Evolutionary conservation across 1,284 basidiomycete genomes (phyloP).

Genomic region (Ustilago nuda): DNA sequence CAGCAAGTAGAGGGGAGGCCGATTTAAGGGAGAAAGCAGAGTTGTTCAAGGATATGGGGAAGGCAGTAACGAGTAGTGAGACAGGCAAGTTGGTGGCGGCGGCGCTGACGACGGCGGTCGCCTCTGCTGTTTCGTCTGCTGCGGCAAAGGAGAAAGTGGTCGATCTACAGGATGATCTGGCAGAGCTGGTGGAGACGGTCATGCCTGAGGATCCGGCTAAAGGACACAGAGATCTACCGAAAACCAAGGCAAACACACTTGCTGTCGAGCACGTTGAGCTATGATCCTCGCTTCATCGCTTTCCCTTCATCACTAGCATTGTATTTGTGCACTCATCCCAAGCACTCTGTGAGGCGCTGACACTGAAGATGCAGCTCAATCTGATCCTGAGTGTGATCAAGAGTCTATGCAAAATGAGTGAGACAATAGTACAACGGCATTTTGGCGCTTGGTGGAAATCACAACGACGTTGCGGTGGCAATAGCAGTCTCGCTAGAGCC

Average conservation of each 20-base stretch:
- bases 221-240: slow-evolving; percentile 7
- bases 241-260: slow-evolving; percentile 25
- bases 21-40: slow-evolving; percentile 44
- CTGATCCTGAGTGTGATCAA: neutral
- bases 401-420: neutral
- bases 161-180: slow-evolving; percentile 38
- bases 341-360: neutral
- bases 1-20: slow-evolving; percentile 6
- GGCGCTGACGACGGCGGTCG: slow-evolving; percentile 23
- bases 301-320: neutral
- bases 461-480: neutral
- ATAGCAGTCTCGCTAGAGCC: neutral
- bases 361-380: neutral
- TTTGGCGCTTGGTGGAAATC: neutral
- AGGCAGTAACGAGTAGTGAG: slow-evolving; percentile 5
- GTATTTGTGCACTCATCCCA: slow-evolving; percentile 1
- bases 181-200: slow-evolving; percentile 25
- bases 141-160: slow-evolving; percentile 19
- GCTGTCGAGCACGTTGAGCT: slow-evolving; percentile 43
- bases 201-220: slow-evolving; percentile 17
- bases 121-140: slow-evolving; percentile 19
- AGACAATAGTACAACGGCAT: neutral
- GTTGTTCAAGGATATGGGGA: slow-evolving; percentile 17
- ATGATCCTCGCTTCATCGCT: neutral
- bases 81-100: slow-evolving; percentile 12